Evolutionary conservation across 495 filamentous ascomycete species (phyloP).

Genomic region (Penicillium mononematosum): DNA sequence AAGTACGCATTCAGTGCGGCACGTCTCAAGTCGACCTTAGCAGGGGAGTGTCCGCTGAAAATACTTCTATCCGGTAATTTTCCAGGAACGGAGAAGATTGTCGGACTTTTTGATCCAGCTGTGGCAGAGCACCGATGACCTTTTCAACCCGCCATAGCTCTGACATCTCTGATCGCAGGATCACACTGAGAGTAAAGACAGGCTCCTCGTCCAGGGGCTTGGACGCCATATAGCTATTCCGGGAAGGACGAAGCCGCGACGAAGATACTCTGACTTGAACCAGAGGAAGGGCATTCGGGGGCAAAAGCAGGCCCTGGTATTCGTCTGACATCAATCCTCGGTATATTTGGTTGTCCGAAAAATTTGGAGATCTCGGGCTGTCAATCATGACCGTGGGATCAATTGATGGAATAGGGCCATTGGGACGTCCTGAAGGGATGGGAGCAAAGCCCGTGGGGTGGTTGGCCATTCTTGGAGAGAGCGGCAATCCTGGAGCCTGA

Average conservation of each 20-base stretch:
- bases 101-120: conserved; percentile 77
- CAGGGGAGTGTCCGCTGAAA: conserved; percentile 91
- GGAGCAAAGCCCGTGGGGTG: conserved; percentile 64
- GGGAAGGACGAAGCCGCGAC: conserved; percentile 87
- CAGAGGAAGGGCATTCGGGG: conserved; percentile 87
- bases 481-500: conserved; percentile 57
- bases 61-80: conserved; percentile 81
- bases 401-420: conserved; percentile 37
- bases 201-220: conserved; percentile 76
- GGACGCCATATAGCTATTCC: conserved; percentile 73
- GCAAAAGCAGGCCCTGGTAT: conserved; percentile 76
- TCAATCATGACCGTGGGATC: conserved; percentile 42
- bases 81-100: conserved; percentile 61
- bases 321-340: conserved; percentile 75
- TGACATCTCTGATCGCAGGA: conserved; percentile 69
- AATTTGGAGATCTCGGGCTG: conserved; percentile 30
- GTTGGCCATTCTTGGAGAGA: conserved; percentile 69
- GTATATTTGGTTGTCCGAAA: conserved; percentile 44
- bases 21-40: conserved; percentile 86
- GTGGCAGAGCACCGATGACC: conserved; percentile 73
- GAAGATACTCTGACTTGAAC: conserved; percentile 85
- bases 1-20: conserved; percentile 81
- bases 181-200: conserved; percentile 87
- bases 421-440: conserved; percentile 12
- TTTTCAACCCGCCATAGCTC: conserved; percentile 96